phyloP scores from a whole-genome alignment of 2,329 filamentous ascomycete species.

The Nigrospora osmanthi region DNA sequence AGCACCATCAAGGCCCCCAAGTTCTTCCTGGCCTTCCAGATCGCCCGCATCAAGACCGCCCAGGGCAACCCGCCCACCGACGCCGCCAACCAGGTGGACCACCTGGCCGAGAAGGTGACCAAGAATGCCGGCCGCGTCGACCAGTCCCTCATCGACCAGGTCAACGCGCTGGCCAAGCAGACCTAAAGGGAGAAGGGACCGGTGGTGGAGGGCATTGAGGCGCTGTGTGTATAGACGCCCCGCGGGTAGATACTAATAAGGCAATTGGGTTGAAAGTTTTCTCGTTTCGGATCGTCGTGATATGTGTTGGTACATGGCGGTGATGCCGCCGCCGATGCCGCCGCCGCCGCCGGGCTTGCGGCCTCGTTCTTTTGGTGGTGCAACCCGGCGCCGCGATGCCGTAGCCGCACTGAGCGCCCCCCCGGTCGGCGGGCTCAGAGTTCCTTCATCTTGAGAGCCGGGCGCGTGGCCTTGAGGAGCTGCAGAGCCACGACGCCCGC shows the following conservation, averaged over 20 bases:
- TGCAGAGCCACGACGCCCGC: conserved; percentile 23
- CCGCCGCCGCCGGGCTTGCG: too few relatives aligned
- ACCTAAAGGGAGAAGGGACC: neutral
- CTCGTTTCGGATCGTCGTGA: too few relatives aligned
- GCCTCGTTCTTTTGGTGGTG: too few relatives aligned
- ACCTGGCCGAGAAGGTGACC: conserved; percentile 48
- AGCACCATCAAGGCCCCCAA: conserved; percentile 51
- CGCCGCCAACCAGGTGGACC: conserved; percentile 46
- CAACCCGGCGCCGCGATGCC: too few relatives aligned
- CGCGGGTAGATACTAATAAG: conserved; percentile 1
- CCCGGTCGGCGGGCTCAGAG: too few relatives aligned
- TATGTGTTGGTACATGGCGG: too few relatives aligned
- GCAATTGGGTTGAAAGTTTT: neutral
- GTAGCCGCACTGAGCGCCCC: too few relatives aligned
- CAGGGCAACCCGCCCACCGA: conserved; percentile 45
- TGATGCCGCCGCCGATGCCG: too few relatives aligned
- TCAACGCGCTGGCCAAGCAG: conserved; percentile 19
- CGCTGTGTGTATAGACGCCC: neutral
- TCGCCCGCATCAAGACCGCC: conserved; percentile 50
- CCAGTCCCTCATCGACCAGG: conserved; percentile 41
- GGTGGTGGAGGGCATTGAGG: neutral
- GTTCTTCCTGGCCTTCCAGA: conserved; percentile 54
- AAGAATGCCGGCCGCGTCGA: conserved; percentile 45
- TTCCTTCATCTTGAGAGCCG: too few relatives aligned
- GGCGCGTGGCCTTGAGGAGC: neutral